These are phyloP conservation scores for Blastobotrys illinoisensis DNA, from an alignment of 1,139 yeast genomes.

Conservation along the genomic window DNA sequence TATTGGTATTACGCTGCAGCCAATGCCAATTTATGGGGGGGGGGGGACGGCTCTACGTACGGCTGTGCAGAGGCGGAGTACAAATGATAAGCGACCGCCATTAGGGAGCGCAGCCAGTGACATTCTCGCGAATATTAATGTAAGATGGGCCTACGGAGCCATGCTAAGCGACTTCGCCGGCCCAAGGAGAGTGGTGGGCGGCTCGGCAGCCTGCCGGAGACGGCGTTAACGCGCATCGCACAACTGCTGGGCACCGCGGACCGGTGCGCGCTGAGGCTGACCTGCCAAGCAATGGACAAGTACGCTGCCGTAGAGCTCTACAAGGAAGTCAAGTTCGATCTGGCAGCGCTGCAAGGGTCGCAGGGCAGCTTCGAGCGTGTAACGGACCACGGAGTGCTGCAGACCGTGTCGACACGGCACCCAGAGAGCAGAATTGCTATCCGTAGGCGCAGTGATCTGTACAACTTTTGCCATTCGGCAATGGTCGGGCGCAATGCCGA, in stretches of 20 bases:
- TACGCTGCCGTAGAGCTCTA: conserved; percentile 1
- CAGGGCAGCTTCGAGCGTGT: neutral
- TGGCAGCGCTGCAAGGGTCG: neutral
- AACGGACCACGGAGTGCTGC: conserved; percentile 2
- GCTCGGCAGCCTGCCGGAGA: conserved; percentile 1
- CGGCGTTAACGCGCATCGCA: neutral
- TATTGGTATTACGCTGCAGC: no score
- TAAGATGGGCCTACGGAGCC: conserved; percentile 3
- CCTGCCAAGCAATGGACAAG: neutral
- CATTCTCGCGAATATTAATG: neutral
- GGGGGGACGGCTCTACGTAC: neutral
- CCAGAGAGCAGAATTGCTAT: conserved; percentile 4
- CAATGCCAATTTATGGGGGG: no score
- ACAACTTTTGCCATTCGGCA: neutral
- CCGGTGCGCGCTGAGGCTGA: neutral
- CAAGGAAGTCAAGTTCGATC: neutral
- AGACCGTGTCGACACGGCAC: neutral
- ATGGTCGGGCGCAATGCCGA: neutral
- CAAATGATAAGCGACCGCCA: neutral
- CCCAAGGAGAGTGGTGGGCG: conserved; percentile 1
- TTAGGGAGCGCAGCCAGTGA: neutral
- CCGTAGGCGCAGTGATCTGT: neutral
- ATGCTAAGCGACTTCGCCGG: conserved; percentile 1
- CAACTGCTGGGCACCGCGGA: neutral
- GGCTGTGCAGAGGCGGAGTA: neutral